Conservation (phyloP, 441 rosid species). For the Corymbia citriodora region DNA sequence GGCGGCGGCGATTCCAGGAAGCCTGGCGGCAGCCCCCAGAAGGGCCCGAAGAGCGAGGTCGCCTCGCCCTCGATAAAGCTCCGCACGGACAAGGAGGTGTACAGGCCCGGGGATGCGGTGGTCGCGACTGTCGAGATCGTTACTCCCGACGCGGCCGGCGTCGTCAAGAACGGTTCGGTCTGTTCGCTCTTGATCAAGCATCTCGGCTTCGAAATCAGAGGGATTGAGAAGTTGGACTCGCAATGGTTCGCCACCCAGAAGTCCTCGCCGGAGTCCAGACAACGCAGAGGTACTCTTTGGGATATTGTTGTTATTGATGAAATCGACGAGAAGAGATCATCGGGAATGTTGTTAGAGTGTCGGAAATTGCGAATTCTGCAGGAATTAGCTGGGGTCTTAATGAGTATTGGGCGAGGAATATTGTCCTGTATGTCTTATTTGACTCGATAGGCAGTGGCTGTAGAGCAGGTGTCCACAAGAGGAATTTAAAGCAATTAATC, state of each 20-base stretch:
- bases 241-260: slow-evolving; percentile 85
- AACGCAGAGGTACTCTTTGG: slow-evolving; percentile 48
- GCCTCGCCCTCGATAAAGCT: slow-evolving; percentile 43
- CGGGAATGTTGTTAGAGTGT: background rate
- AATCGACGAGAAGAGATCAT: background rate
- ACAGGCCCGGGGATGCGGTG: slow-evolving; percentile 82
- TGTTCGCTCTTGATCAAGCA: slow-evolving; percentile 56
- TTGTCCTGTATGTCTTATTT: background rate
- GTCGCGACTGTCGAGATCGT: slow-evolving; percentile 59
- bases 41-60: background rate
- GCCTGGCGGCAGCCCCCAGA: background rate
- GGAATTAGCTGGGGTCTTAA: background rate
- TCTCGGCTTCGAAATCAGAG: slow-evolving; percentile 82
- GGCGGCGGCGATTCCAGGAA: slow-evolving; percentile 11
- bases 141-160: slow-evolving; percentile 13
- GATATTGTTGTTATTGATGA: background rate
- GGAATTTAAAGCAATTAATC: background rate
- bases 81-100: slow-evolving; percentile 67
- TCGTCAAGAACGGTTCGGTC: slow-evolving; percentile 3
- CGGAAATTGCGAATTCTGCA: background rate
- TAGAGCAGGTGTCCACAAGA: background rate
- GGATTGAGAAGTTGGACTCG: slow-evolving; percentile 75
- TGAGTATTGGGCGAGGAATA: background rate
- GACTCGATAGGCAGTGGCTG: background rate
- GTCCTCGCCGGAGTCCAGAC: slow-evolving; percentile 51